Evolutionary conservation across 768 basidiomycete species (phyloP).

Genomic region (Boletus coccyginus): DNA sequence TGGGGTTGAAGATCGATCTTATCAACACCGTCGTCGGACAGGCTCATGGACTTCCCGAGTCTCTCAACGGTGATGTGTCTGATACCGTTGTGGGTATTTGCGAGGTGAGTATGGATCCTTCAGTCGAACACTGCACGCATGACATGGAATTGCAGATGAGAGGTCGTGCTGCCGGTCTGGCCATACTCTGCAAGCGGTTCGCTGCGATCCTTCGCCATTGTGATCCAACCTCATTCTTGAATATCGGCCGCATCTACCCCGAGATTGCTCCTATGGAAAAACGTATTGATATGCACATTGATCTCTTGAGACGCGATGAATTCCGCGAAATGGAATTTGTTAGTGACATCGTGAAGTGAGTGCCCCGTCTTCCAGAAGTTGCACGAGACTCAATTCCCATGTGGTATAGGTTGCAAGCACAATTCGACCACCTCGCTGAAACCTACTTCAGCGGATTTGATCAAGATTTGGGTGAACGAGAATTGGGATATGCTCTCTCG

Average conservation of each 20-base stretch:
- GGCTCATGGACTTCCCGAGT: slow-evolving; percentile 79
- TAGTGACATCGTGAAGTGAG: slow-evolving; percentile 83
- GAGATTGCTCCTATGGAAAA: slow-evolving; percentile 90
- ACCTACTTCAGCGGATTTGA: slow-evolving; percentile 81
- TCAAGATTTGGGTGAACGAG: slow-evolving; percentile 87
- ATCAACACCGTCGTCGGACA: slow-evolving; percentile 82
- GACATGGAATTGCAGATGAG: slow-evolving; percentile 56
- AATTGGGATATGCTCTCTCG: slow-evolving; percentile 75
- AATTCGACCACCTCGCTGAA: slow-evolving; percentile 90
- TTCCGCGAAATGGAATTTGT: slow-evolving; percentile 95
- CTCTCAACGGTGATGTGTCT: slow-evolving; percentile 76
- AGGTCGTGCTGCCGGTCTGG: slow-evolving; percentile 75
- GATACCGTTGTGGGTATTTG: slow-evolving; percentile 92
- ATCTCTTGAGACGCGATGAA: slow-evolving; percentile 79
- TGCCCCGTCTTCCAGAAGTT: slow-evolving; percentile 2
- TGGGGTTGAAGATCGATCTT: slow-evolving; percentile 84
- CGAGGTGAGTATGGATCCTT: slow-evolving; percentile 53
- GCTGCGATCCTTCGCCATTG: slow-evolving; percentile 78
- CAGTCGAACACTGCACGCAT: neutral
- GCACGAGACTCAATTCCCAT: neutral
- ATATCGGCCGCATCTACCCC: slow-evolving; percentile 74
- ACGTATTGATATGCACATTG: slow-evolving; percentile 88
- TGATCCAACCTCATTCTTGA: slow-evolving; percentile 83
- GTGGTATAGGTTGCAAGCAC: slow-evolving; percentile 75
- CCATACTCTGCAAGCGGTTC: slow-evolving; percentile 86